Evolutionary conservation across 306 rosid species (phyloP).

Genomic region (Morella rubra): DNA sequence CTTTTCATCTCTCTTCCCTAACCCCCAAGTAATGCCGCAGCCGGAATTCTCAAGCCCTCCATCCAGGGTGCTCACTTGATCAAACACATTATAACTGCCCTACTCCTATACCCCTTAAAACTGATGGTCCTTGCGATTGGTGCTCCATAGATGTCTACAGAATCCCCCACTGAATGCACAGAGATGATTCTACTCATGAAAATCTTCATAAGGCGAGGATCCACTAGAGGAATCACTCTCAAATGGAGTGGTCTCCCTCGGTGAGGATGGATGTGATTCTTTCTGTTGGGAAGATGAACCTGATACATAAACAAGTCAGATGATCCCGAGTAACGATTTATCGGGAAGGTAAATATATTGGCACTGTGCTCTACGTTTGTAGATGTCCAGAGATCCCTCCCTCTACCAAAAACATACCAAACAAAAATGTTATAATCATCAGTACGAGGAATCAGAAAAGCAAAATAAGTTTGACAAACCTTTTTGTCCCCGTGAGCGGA

Average conservation of each 20-base stretch:
- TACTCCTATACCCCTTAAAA: background rate
- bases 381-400: background rate
- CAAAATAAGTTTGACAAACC: constrained; percentile 46
- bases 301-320: constrained; percentile 33
- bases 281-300: constrained; percentile 81
- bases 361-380: background rate
- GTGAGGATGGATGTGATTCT: constrained; percentile 83
- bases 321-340: no score
- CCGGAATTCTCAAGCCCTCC: constrained; percentile 23
- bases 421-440: background rate
- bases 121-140: constrained; percentile 1
- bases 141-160: constrained; percentile 13
- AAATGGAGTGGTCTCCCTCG: constrained; percentile 72
- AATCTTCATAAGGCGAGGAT: constrained; percentile 89
- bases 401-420: background rate
- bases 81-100: constrained; percentile 10
- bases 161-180: constrained; percentile 17
- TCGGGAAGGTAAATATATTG: background rate
- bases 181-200: constrained; percentile 52
- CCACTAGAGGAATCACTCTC: constrained; percentile 90
- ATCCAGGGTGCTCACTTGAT: constrained; percentile 12
- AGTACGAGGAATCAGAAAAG: constrained; percentile 9
- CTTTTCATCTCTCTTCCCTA: no score
- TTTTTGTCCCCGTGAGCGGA: constrained; percentile 80
- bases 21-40: background rate